Conservation (phyloP, 257 asterid species). For the Paraleonurus japonicus region DNA sequence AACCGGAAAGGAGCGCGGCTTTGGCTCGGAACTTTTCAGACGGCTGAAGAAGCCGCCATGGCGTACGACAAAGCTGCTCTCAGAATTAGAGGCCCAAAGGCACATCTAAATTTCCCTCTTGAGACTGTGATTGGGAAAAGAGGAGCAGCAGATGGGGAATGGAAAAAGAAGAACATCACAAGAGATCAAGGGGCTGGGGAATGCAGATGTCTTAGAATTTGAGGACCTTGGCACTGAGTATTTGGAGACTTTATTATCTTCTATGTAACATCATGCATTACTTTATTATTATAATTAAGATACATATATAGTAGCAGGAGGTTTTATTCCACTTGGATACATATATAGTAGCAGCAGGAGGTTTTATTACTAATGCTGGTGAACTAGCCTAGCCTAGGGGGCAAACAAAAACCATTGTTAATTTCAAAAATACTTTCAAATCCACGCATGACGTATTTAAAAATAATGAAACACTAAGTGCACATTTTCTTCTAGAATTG, state of each 20-base stretch:
- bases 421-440: too few species aligned
- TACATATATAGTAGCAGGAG: too few species aligned
- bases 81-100: constrained; percentile 63
- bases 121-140: constrained; percentile 38
- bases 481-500: too few species aligned
- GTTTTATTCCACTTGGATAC: too few species aligned
- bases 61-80: constrained; percentile 77
- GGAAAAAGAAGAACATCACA: constrained; percentile 28
- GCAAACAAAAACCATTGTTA: too few species aligned
- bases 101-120: constrained; percentile 60
- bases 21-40: constrained; percentile 77
- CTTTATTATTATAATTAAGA: not conserved
- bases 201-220: constrained; percentile 44
- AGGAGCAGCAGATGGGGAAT: not conserved
- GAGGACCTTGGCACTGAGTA: constrained; percentile 59
- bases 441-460: too few species aligned
- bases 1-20: constrained; percentile 60
- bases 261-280: constrained; percentile 17
- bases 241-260: constrained; percentile 51
- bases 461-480: too few species aligned
- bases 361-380: too few species aligned
- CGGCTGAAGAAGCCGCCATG: constrained; percentile 82
- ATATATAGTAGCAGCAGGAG: too few species aligned
- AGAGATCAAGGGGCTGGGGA: constrained; percentile 21
- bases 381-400: too few species aligned